phyloP scores from a whole-genome alignment of 2,329 filamentous ascomycete species.

The Epichloe sylvatica region DNA sequence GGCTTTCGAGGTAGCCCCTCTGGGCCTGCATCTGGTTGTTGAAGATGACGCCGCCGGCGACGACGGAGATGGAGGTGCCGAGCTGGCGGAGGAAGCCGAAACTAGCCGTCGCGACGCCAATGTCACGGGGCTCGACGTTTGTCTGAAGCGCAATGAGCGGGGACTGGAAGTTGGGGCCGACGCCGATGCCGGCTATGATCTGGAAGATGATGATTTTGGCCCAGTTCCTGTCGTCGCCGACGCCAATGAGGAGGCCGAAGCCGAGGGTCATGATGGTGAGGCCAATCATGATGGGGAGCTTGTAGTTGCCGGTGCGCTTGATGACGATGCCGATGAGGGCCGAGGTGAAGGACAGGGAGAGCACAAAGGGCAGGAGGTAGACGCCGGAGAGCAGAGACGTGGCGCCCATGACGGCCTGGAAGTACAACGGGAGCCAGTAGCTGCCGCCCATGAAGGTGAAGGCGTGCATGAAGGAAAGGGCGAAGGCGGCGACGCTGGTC shows the following conservation, averaged over 20 bases:
- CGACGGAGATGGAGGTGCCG: slow-evolving; percentile 52
- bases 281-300: slow-evolving; percentile 44
- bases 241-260: slow-evolving; percentile 48
- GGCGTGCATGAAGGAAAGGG: slow-evolving; percentile 58
- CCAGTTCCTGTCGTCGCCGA: slow-evolving; percentile 41
- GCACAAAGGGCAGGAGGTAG: slow-evolving; percentile 56
- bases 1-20: slow-evolving; percentile 29
- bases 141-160: slow-evolving; percentile 56
- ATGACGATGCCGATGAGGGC: slow-evolving; percentile 42
- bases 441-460: slow-evolving; percentile 63
- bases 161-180: slow-evolving; percentile 56
- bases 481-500: slow-evolving; percentile 52
- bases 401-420: slow-evolving; percentile 59
- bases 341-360: slow-evolving; percentile 52
- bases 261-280: slow-evolving; percentile 48
- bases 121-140: slow-evolving; percentile 45
- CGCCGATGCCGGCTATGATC: slow-evolving; percentile 47
- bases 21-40: slow-evolving; percentile 57
- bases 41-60: slow-evolving; percentile 66
- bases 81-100: slow-evolving; percentile 56
- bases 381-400: slow-evolving; percentile 59
- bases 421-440: slow-evolving; percentile 78
- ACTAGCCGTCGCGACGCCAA: slow-evolving; percentile 53
- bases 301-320: slow-evolving; percentile 52
- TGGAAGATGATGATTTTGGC: slow-evolving; percentile 46